Evolutionary conservation across 192 early-diverging fungal species (phyloP).

Genomic region (Linnemannia schmuckeri): DNA sequence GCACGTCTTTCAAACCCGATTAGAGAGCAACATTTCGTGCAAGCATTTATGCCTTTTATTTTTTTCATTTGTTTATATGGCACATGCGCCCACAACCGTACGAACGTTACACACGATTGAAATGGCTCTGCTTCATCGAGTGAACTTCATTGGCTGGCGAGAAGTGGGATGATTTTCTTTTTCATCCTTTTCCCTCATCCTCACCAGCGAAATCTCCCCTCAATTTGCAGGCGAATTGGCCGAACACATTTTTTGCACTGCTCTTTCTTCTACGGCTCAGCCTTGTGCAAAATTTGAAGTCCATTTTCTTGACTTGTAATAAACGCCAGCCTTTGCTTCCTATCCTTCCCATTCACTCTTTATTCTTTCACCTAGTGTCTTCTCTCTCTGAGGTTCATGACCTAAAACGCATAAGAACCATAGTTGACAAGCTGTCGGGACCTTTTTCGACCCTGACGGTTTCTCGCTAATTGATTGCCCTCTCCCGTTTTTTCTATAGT

Average conservation of each 20-base stretch:
- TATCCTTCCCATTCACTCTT: no score
- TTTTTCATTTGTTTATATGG: neutral
- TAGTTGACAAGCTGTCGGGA: neutral
- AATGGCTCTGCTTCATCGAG: neutral
- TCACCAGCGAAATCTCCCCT: neutral
- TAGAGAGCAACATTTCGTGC: neutral
- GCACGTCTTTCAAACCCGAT: neutral
- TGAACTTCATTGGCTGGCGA: neutral
- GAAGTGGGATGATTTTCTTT: constrained; percentile 5
- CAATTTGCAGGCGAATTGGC: neutral
- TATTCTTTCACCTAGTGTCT: no score
- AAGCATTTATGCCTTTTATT: neutral
- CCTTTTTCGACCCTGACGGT: neutral
- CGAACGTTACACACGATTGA: constrained; percentile 2
- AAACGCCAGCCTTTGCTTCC: no score
- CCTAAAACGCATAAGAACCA: neutral
- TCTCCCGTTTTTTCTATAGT: neutral
- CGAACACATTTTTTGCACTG: neutral
- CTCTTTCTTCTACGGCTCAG: no score
- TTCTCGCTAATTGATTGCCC: neutral
- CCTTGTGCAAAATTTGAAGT: no score
- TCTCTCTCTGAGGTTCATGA: no score
- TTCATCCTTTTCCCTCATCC: neutral
- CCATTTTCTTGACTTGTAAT: no score
- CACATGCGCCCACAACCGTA: neutral